Evolutionary conservation across 306 rosid species (phyloP), one percentile per base, ranked within the genome.

Genomic region (Pyrus pyrifolia): DNA sequence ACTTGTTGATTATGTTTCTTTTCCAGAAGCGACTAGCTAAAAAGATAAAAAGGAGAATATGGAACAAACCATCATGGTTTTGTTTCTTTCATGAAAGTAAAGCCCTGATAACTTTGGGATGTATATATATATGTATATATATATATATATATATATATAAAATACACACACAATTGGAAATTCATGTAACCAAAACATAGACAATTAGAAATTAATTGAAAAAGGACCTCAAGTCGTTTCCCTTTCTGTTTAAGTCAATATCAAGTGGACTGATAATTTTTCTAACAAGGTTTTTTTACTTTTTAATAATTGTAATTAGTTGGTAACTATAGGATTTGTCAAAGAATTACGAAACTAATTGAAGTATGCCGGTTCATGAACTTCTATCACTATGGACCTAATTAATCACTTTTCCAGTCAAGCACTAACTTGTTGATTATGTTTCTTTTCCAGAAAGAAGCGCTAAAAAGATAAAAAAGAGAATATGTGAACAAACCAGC

Each of bases 281-380:
- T 57, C 22, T 1, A 57, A 4, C 29, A 10, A 57, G 15, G 29
- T 0, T 49, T 14, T 49, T 19, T 19, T 55, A 21, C 23, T 1
- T 55, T 55, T 55, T 55, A 55, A 9, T 55, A 21, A 55, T 55
- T 53, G 19, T 6, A 33, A 33, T 33, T 33, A 5, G 38, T 53
- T 55, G 10, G n/a, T 8, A 7, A 57, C 22, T 21, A 57, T 57
- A 57, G 61, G 2, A 21, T 57, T n/a, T 57, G 55, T 49, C 40
- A 35, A 35, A 35, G 55, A 49, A 49, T 23, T 23, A 15, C 55
- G 29, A 58, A 58, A 58, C 57, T 68, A 25, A 17, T 68, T 45
- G 6, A 18, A 30, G 44, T 15, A n/a, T 57, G 76, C n/a, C 53
- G 75, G 29, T 70, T 70, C 74, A 38, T 72, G 76, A 40, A 72